These are phyloP conservation scores for Pseudozyma tsukubaensis DNA, from an alignment of 1,284 basidiomycete genomes.

Conservation along the genomic window DNA sequence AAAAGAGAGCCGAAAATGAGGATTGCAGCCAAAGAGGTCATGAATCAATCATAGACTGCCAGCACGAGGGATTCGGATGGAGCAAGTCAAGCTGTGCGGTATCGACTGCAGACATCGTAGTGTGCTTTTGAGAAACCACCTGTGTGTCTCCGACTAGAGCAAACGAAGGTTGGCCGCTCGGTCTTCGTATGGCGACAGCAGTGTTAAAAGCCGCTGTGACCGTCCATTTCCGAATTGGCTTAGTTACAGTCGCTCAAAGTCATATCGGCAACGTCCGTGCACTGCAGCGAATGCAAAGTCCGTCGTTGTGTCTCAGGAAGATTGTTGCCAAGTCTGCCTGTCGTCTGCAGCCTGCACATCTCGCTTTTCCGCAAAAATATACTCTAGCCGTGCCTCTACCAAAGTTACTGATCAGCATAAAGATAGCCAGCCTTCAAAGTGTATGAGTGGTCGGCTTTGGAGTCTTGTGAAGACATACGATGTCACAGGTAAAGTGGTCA, in stretches of 20 bases:
- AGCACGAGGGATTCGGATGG: slow-evolving; percentile 1
- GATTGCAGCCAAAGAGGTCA: background rate
- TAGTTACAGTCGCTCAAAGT: background rate
- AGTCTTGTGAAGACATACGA: too few relatives aligned
- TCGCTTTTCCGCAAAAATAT: background rate
- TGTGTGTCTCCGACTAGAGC: background rate
- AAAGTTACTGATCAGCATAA: background rate
- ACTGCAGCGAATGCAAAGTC: slow-evolving; percentile 3
- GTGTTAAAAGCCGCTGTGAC: background rate
- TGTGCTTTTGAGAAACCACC: slow-evolving; percentile 5
- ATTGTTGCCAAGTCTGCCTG: slow-evolving; percentile 1
- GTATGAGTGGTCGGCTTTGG: too few relatives aligned
- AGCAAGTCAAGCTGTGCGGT: slow-evolving; percentile 5
- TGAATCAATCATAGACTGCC: background rate
- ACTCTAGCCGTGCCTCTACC: background rate
- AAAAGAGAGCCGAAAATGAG: background rate
- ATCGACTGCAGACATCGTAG: slow-evolving; percentile 8
- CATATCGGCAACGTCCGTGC: background rate
- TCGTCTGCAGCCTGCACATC: too few relatives aligned
- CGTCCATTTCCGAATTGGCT: background rate
- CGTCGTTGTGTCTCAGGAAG: slow-evolving; percentile 8
- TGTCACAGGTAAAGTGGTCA: too few relatives aligned
- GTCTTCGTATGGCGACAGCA: slow-evolving; percentile 11
- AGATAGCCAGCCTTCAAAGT: too few relatives aligned
- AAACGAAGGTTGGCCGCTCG: background rate